These are phyloP conservation scores for Stromatinia cepivora DNA, from an alignment of 2,329 filamentous ascomycete genomes.

Conservation along the genomic window DNA sequence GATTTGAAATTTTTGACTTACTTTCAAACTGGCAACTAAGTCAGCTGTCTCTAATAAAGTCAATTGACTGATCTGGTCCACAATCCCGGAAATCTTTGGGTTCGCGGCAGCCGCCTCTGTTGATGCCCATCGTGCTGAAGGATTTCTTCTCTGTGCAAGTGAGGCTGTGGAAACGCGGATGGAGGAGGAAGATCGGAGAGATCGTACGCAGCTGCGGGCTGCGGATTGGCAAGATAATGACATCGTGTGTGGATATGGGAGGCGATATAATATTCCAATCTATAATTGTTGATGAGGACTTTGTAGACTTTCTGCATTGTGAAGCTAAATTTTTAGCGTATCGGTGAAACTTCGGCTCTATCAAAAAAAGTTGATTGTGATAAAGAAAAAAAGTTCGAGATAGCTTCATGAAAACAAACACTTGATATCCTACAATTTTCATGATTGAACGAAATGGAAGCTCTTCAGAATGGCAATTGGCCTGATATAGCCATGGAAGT, in stretches of 20 bases:
- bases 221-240: constrained; percentile 63
- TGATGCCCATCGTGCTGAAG: constrained; percentile 76
- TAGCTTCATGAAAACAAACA: constrained; percentile 16
- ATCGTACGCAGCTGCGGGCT: constrained; percentile 64
- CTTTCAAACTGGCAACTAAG: constrained; percentile 92
- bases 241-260: constrained; percentile 49
- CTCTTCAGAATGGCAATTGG: constrained; percentile 56
- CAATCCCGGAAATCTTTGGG: constrained; percentile 91
- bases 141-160: constrained; percentile 49
- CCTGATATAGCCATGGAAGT: constrained; percentile 45
- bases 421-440: constrained; percentile 10
- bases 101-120: constrained; percentile 71
- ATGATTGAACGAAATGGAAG: constrained; percentile 18
- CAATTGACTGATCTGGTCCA: constrained; percentile 98
- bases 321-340: constrained; percentile 27
- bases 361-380: constrained; percentile 22
- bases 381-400: constrained; percentile 26
- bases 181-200: constrained; percentile 54
- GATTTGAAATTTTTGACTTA: constrained; percentile 45
- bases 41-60: constrained; percentile 97
- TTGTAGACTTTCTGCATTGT: constrained; percentile 24
- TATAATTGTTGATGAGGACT: constrained; percentile 31
- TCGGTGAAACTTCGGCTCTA: constrained; percentile 17
- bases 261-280: constrained; percentile 24
- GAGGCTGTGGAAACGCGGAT: constrained; percentile 49